A percentile compares a stretch with the other conserved stretches of the same genome.
Conservation (phyloP, 1,284 basidiomycete species). For the Leucocoprinus gongylophorus region DNA sequence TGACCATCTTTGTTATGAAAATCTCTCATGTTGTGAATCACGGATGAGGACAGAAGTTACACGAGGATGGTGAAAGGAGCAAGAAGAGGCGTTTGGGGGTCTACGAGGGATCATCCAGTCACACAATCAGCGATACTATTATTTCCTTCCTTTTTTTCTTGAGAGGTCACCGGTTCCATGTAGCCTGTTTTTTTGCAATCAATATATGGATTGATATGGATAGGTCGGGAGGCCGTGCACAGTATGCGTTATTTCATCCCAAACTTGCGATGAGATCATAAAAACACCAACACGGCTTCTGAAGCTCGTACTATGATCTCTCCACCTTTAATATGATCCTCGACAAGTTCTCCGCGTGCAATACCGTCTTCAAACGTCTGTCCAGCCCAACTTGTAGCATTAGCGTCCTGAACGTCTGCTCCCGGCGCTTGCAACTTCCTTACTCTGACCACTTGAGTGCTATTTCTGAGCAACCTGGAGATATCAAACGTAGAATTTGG, state of each 20-base stretch:
- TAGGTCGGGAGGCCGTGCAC: no score
- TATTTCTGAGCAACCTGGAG: constrained; percentile 29
- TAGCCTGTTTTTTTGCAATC: no score
- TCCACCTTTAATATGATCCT: constrained; percentile 32
- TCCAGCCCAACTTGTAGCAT: constrained; percentile 42
- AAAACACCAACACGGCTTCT: constrained; percentile 35
- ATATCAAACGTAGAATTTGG: constrained; percentile 39
- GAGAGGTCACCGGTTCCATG: no score
- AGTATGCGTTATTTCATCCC: background rate
- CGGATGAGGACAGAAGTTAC: no score
- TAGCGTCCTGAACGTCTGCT: constrained; percentile 37
- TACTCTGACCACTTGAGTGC: constrained; percentile 25
- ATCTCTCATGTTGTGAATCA: no score
- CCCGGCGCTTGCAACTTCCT: constrained; percentile 39
- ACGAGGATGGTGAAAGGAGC: no score
- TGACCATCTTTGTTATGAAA: no score
- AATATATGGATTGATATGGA: no score
- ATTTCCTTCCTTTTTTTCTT: no score
- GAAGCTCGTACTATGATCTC: constrained; percentile 36
- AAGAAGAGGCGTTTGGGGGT: no score
- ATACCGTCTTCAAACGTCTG: constrained; percentile 39
- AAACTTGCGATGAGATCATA: constrained; percentile 11
- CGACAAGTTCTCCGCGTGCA: constrained; percentile 30
- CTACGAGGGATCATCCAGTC: no score
- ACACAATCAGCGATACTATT: no score